Percentiles rank a stretch among this genome's conserved stretches.
These are phyloP conservation scores for Heterobasidion parviporum DNA, from an alignment of 1,284 basidiomycete genomes.

Conservation along the genomic window DNA sequence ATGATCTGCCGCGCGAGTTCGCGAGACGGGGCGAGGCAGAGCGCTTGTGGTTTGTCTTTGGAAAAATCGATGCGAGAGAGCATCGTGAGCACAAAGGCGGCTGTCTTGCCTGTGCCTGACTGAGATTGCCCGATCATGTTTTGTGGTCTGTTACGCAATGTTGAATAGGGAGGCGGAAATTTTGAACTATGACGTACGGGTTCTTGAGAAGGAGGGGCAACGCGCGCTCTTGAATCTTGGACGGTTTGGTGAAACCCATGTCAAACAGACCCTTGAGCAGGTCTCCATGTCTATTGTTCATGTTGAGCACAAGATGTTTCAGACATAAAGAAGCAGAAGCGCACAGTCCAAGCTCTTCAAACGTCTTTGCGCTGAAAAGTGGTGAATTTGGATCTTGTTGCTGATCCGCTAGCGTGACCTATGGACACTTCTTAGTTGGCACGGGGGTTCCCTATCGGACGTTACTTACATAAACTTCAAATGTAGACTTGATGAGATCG, in stretches of 20 bases:
- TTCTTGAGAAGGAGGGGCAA: slow-evolving; percentile 86
- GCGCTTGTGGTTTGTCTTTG: slow-evolving; percentile 82
- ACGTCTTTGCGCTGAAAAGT: slow-evolving; percentile 88
- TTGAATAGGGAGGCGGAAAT: not conserved
- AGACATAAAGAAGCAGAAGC: slow-evolving; percentile 20
- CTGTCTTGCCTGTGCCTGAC: slow-evolving; percentile 98
- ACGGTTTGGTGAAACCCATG: slow-evolving; percentile 96
- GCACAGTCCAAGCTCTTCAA: slow-evolving; percentile 90
- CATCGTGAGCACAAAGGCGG: slow-evolving; percentile 98
- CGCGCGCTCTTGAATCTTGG: slow-evolving; percentile 98
- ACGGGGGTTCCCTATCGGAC: too few relatives aligned
- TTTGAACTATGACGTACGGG: slow-evolving; percentile 48
- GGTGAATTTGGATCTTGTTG: slow-evolving; percentile 96
- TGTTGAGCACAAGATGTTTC: slow-evolving; percentile 3
- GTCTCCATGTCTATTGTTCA: slow-evolving; percentile 62
- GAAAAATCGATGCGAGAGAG: slow-evolving; percentile 88
- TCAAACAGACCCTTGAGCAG: slow-evolving; percentile 95
- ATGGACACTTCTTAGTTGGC: not conserved
- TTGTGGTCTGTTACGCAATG: slow-evolving; percentile 54
- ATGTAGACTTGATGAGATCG: slow-evolving; percentile 65
- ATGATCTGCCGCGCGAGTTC: slow-evolving; percentile 98
- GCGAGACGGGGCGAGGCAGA: slow-evolving; percentile 91
- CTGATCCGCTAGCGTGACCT: slow-evolving; percentile 97
- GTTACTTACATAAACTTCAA: slow-evolving; percentile 59
- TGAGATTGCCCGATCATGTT: slow-evolving; percentile 99